Evolutionary conservation across 805 yeast genomes (phyloP).

Genomic region (Pichia californica): DNA sequence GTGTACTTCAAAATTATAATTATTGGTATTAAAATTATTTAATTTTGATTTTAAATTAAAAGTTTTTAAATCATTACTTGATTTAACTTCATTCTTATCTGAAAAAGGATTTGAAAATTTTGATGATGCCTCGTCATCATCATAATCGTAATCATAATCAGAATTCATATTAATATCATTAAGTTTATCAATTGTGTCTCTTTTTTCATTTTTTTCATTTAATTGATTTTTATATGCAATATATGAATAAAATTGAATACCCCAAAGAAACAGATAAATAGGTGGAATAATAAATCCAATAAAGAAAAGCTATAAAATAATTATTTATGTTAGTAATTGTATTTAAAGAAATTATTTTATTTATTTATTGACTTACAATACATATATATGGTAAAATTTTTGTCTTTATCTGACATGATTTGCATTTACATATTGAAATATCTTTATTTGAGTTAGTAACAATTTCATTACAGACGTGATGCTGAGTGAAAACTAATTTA

Average conservation of each 20-base stretch:
- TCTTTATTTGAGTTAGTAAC: not conserved
- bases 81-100: not conserved
- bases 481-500: not conserved
- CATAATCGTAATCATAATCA: not conserved
- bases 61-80: too few relatives aligned
- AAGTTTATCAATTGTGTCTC: not conserved
- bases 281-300: constrained; percentile 9
- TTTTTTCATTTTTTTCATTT: not conserved
- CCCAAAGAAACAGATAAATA: constrained; percentile 7
- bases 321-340: too few relatives aligned
- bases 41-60: too few relatives aligned
- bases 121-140: not conserved
- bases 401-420: constrained; percentile 7
- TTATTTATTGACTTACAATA: constrained; percentile 3
- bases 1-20: constrained; percentile 14
- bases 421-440: constrained; percentile 4
- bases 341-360: too few relatives aligned
- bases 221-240: constrained; percentile 1
- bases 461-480: not conserved
- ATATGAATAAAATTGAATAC: not conserved
- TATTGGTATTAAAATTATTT: too few relatives aligned
- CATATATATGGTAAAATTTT: constrained; percentile 3
- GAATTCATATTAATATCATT: too few relatives aligned
- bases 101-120: not conserved
- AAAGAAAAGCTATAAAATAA: constrained; percentile 10